Base-by-base conservation (phyloP, 2,329 filamentous ascomycete genomes). In the Hypoxylon rubiginosum region DNA sequence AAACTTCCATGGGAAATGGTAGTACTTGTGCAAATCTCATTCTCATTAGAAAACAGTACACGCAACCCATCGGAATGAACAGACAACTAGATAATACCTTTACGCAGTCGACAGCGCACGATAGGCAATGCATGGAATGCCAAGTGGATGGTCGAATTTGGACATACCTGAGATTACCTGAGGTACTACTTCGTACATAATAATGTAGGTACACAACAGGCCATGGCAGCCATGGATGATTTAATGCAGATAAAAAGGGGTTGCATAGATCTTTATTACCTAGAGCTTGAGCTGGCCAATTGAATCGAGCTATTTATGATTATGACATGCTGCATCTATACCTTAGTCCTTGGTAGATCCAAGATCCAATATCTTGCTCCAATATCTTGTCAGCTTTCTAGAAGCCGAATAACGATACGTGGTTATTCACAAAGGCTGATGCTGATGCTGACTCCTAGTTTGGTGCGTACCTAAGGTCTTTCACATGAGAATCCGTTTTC, bases 161-260 rank as follows among this genome's bases (percentile, higher is more conserved):
- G 41, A 54, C 49, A 32, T 43, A 39, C 56, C 48, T 50, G 10
- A 39, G 34, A 34, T 24, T 24, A 24, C 21, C 21, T 24, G 21
- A 24, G 21, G 21, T 24, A 24, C 21, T 24, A n/a, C n/a, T n/a
- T n/a, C n/a, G n/a, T n/a, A n/a, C n/a, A n/a, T n/a, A n/a, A n/a
- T n/a, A n/a, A 43, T 43, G n/a, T 54, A 55, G 50, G 21, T 59
- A 36, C 36, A 41, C 36, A 41, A 58, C 32, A 26, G 30, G 2
- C 30, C 32, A n/a, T 43, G 26, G 26, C 26, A 28, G 26, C n/a
- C n/a, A 24, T 2, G 21, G 21, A 24, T 24, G 58, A 19, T 30
- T 48, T 43, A 17, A 67, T 58, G 64, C 61, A 58, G 28, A 57
- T 28, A 46, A 43, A 67, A 67, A 55, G 64, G 64, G 61, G 60